Evolutionary conservation across 331 rosid species (phyloP), one percentile per base, ranked within the genome.

Genomic region (Acacia pycnantha): DNA sequence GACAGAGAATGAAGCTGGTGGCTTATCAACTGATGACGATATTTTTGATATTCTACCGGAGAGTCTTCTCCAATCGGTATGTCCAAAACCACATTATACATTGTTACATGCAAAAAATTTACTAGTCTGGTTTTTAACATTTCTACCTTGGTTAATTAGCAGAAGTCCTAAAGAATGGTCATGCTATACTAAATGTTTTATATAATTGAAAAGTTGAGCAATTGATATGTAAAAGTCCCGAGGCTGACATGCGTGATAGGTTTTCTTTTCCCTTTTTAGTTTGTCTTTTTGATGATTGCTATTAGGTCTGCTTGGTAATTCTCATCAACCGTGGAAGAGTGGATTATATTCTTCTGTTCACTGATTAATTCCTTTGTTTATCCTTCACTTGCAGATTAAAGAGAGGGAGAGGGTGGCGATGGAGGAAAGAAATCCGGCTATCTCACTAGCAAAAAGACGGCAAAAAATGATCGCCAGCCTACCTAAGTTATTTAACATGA

Each of bases 401-500:
- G 96, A 91, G 77, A 95, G 87, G 73, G 98, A 92, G 87, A 86
- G 79, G 71, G 83, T 72, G 26, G 82, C 90, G 3, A 83, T 78
- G 81, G 93, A 95, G 86, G 98, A 90, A 81, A 89, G 74, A 76
- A 78, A 83, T 83, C 97, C 94, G n/a, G 94, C 89, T 10, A 86
- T 93, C 79, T 82, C 94, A 50, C 86, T 67, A 83, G 98, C 97
- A 47, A 95, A 91, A 90, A 89, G 87, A 79, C 88, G 98, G 59
- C 82, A 58, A 80, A 86, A 90, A 44, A 84, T 87, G 88, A 90
- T 90, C 33, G 89, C 92, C 62, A 59, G 82, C 44, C 90, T 93
- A 75, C 99, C 99, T 59, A 93, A 89, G 83, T 89, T 95, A 85
- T 95, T 93, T 81, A 86, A 92, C 87, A 91, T 86, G 89, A 90